Percentiles rank a stretch among this genome's conserved stretches.
Conservation (phyloP, 495 filamentous ascomycete species). For the Lophiostoma macrostomum region DNA sequence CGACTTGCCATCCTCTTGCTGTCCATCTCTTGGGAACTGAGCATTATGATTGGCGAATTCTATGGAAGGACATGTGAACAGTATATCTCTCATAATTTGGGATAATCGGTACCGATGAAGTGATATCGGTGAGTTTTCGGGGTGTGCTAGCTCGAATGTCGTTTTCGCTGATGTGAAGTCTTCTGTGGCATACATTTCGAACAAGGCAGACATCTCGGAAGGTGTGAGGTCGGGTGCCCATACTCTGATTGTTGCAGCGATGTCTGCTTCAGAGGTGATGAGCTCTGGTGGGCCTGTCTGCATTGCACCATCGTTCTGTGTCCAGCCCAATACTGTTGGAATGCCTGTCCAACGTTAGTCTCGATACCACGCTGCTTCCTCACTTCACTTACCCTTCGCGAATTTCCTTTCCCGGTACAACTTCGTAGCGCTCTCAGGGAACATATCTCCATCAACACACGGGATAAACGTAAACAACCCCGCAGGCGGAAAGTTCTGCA, state of each 20-base stretch:
- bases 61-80: slow-evolving; percentile 39
- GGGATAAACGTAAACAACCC: slow-evolving; percentile 35
- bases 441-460: slow-evolving; percentile 36
- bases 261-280: slow-evolving; percentile 1
- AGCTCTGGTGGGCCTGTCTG: slow-evolving; percentile 25
- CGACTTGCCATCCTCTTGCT: no score
- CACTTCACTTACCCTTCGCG: slow-evolving; percentile 28
- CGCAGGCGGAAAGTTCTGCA: slow-evolving; percentile 5
- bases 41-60: slow-evolving; percentile 33
- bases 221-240: not conserved
- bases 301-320: slow-evolving; percentile 37
- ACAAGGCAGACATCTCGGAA: slow-evolving; percentile 21
- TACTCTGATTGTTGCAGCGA: not conserved
- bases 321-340: slow-evolving; percentile 37
- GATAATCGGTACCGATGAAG: slow-evolving; percentile 38
- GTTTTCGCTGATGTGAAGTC: slow-evolving; percentile 33
- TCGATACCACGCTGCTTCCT: not conserved
- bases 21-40: no score
- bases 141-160: slow-evolving; percentile 26
- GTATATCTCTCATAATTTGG: slow-evolving; percentile 35
- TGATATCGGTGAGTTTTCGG: slow-evolving; percentile 22
- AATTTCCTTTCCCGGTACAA: slow-evolving; percentile 33
- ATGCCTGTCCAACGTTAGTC: slow-evolving; percentile 20
- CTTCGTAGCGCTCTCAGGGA: slow-evolving; percentile 30
- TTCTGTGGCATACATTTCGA: slow-evolving; percentile 28